Percentiles rank a stretch among this genome's conserved stretches.
These are phyloP conservation scores for Pneumocystis carinii DNA, from an alignment of 1,139 yeast species.

Conservation along the genomic window DNA sequence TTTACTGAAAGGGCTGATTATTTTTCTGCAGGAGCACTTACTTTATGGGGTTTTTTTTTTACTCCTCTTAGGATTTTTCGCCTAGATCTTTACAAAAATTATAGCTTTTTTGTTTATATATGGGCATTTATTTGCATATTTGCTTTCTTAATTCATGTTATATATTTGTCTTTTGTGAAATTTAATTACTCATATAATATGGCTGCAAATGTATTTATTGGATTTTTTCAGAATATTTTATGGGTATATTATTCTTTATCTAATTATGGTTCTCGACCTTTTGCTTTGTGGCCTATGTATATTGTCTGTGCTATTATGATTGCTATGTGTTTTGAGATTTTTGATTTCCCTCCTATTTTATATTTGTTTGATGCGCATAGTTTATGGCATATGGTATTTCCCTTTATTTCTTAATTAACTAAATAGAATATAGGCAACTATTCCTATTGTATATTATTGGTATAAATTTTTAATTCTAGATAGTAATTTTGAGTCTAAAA, in stretches of 20 bases:
- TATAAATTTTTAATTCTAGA: background rate
- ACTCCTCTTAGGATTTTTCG: conserved; percentile 44
- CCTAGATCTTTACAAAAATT: conserved; percentile 33
- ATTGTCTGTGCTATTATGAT: conserved; percentile 39
- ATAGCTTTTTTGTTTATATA: conserved; percentile 19
- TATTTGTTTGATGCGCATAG: conserved; percentile 78
- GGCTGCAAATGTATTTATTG: conserved; percentile 74
- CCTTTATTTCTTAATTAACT: background rate
- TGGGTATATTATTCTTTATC: conserved; percentile 30
- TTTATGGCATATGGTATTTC: conserved; percentile 38
- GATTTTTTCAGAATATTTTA: conserved; percentile 51
- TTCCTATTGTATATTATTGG: background rate
- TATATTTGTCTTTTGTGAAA: conserved; percentile 44
- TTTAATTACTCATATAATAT: conserved; percentile 93
- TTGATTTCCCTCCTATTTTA: conserved; percentile 66
- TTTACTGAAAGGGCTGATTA: conserved; percentile 78
- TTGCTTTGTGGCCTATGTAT: conserved; percentile 38
- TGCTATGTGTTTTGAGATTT: conserved; percentile 77
- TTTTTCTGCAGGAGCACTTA: conserved; percentile 83
- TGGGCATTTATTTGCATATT: conserved; percentile 33
- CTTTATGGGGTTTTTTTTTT: conserved; percentile 60
- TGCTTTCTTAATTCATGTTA: conserved; percentile 48
- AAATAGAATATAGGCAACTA: background rate
- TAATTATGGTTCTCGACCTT: conserved; percentile 16
- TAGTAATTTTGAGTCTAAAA: background rate